phyloP scores from a whole-genome alignment of 345 rosid species.

The Brassica cretica region DNA sequence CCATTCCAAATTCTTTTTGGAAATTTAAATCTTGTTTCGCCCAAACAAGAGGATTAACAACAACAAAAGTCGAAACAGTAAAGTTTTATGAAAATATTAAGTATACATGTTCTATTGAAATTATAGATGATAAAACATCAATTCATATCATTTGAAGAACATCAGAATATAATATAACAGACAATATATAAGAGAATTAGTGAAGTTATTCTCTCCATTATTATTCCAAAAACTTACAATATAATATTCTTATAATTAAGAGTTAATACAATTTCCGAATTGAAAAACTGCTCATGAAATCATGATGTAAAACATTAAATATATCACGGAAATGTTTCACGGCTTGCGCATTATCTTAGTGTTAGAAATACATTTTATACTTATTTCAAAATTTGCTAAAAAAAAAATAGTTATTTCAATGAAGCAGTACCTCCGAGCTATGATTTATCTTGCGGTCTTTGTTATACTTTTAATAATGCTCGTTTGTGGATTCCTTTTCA shows the following conservation, averaged over 20 bases:
- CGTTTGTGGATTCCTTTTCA: conserved; percentile 42
- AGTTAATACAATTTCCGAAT: neutral
- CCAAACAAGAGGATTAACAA: neutral
- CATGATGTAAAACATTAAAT: neutral
- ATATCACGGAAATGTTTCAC: neutral
- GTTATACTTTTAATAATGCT: conserved; percentile 40
- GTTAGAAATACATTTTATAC: neutral
- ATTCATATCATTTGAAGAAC: neutral
- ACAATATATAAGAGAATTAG: neutral
- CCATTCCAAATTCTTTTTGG: neutral
- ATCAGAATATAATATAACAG: neutral
- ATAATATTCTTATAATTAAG: neutral
- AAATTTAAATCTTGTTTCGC: conserved; percentile 5
- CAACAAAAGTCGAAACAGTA: neutral
- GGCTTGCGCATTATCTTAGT: conserved; percentile 14
- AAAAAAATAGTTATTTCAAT: neutral
- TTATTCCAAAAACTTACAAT: neutral
- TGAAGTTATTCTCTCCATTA: neutral
- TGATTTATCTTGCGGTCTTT: conserved; percentile 30
- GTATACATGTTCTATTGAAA: neutral
- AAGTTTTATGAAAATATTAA: neutral
- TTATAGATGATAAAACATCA: conserved; percentile 14
- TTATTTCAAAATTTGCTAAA: neutral
- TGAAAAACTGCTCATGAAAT: neutral
- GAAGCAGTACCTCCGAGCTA: neutral